phyloP scores from a whole-genome alignment of 352 stramenopile species.

The Phytopythium ostracodes region DNA sequence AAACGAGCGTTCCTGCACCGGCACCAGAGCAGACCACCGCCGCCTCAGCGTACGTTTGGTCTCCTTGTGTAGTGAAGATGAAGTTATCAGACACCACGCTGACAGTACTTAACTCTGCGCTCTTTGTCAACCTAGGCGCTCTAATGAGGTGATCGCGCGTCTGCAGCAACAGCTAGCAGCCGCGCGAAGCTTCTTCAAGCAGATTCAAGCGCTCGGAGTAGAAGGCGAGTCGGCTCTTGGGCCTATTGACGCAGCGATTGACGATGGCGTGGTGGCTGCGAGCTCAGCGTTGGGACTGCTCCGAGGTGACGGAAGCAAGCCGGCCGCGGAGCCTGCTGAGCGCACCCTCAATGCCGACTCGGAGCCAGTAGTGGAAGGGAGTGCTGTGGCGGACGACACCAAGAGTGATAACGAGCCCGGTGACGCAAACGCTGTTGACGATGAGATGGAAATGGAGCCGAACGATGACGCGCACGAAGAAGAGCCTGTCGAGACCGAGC shows the following conservation, averaged over 20 bases:
- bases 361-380: not conserved
- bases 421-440: not conserved
- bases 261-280: not conserved
- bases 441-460: not conserved
- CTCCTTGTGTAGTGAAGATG: not conserved
- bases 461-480: not conserved
- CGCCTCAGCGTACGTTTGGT: not conserved
- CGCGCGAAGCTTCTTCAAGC: slow-evolving; percentile 1
- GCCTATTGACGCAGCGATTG: not conserved
- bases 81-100: not conserved
- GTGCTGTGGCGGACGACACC: not conserved
- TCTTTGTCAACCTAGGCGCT: not conserved
- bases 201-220: slow-evolving; percentile 1
- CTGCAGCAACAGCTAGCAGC: slow-evolving; percentile 1
- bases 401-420: not conserved
- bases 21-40: not conserved
- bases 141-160: not conserved
- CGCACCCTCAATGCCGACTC: not conserved
- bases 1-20: not conserved
- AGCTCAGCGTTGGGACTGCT: not conserved
- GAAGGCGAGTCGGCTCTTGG: not conserved
- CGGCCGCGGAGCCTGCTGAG: not conserved
- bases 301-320: not conserved
- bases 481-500: not conserved
- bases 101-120: not conserved